A percentile compares a stretch with the other conserved stretches of the same genome.
Evolutionary conservation across 805 yeast genomes (phyloP).

Genomic region (Wickerhamiella kurtzmanii): DNA sequence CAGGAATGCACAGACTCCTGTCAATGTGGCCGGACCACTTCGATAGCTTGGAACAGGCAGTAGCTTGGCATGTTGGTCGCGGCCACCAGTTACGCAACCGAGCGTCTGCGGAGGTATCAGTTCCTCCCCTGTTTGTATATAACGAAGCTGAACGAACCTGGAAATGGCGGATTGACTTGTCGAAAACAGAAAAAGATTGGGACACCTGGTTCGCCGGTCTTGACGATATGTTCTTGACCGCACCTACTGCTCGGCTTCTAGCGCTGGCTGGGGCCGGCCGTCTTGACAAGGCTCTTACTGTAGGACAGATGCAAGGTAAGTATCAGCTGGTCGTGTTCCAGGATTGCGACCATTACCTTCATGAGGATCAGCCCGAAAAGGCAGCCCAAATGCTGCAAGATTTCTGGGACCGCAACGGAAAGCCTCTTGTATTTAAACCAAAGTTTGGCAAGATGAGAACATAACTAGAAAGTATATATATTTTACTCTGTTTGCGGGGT

Average conservation of each 20-base stretch:
- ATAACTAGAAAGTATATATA: conserved; percentile 9
- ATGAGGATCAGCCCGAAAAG: conserved; percentile 72
- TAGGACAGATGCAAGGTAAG: conserved; percentile 96
- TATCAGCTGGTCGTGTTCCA: conserved; percentile 77
- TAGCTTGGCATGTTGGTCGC: conserved; percentile 63
- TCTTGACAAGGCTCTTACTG: conserved; percentile 68
- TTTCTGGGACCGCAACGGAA: conserved; percentile 26
- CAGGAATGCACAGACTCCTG: conserved; percentile 54
- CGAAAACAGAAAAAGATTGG: conserved; percentile 59
- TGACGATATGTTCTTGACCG: conserved; percentile 38
- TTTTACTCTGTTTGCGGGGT: not conserved
- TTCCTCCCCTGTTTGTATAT: conserved; percentile 47
- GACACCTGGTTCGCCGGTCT: conserved; percentile 61
- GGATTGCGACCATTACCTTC: conserved; percentile 86
- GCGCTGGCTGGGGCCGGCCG: conserved; percentile 82
- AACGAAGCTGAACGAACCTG: conserved; percentile 22
- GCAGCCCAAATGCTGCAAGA: conserved; percentile 39
- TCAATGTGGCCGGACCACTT: conserved; percentile 52
- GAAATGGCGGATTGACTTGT: conserved; percentile 55
- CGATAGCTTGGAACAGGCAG: conserved; percentile 39
- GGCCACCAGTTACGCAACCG: conserved; percentile 40
- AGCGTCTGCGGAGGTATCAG: conserved; percentile 59
- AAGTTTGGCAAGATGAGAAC: conserved; percentile 24
- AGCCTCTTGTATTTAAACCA: conserved; percentile 21
- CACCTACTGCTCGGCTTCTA: conserved; percentile 52